A percentile compares a stretch with the other conserved stretches of the same genome.
These are phyloP conservation scores for Luffa acutangula DNA, from an alignment of 306 rosid genomes.

Conservation along the genomic window DNA sequence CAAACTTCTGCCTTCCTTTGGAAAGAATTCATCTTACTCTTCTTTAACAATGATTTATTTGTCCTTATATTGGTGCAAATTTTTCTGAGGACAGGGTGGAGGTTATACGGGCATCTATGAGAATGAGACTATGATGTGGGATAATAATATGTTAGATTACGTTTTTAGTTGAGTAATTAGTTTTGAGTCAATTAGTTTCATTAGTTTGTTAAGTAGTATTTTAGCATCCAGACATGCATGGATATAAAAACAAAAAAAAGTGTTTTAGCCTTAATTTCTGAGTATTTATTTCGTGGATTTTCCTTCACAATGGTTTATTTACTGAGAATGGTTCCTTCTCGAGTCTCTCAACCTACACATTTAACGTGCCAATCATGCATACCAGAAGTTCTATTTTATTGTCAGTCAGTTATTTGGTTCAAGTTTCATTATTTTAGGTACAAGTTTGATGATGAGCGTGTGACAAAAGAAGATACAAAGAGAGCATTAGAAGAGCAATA, in stretches of 20 bases:
- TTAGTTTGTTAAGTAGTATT: not conserved
- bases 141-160: not conserved
- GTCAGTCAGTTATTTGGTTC: not conserved
- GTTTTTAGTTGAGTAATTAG: not conserved
- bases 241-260: not conserved
- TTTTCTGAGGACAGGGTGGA: not conserved
- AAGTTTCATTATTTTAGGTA: constrained; percentile 33
- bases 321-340: not conserved
- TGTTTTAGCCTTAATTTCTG: not conserved
- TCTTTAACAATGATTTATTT: not conserved
- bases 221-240: not conserved
- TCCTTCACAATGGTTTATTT: not conserved
- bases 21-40: not conserved
- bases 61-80: not conserved
- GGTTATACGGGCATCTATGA: not conserved
- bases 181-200: not conserved
- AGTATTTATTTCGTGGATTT: not conserved
- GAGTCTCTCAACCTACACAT: not conserved
- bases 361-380: not conserved
- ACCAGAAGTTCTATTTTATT: not conserved
- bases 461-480: constrained; percentile 73
- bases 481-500: constrained; percentile 91
- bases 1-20: not conserved
- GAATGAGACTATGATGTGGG: not conserved
- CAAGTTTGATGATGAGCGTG: constrained; percentile 91